Evolutionary conservation across 257 asterid genomes (phyloP), one percentile per base, ranked within the genome.

Genomic region (Solanum lycopersicoides): DNA sequence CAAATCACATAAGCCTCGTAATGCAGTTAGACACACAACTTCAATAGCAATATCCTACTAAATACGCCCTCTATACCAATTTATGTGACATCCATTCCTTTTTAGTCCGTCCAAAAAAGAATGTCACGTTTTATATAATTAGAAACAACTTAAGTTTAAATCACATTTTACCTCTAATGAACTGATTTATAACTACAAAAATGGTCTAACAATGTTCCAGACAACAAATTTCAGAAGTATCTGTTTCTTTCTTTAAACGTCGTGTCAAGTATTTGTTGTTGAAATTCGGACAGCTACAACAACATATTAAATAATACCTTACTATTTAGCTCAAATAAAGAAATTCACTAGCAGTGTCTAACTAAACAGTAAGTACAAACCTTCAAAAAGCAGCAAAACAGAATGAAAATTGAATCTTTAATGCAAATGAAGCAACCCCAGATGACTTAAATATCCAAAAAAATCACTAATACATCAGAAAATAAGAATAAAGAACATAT

Each of bases 51-150:
- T 15, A 32, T 69, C 76, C 13, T 69, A 69, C 41, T 32, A 69
- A 32, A 69, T 63, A 63, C 0, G 28, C 32, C 6, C 32, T 0
- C 8, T 23, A 0, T n/a, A 4, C 7, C 0, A 63, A 63, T 0
- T 63, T 11, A 23, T n/a, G 14, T 63, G 32, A 53, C 23, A 53
- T 23, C 4, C 23, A 0, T 16, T 63, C 16, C 32, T 0, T 56
- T 20, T 18, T 56, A 56, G n/a, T 56, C 0, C 4, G 4, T 63
- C 3, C 16, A n/a, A 63, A 23, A 60, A 56, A 1, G 0, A 56
- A 56, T 56, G 12, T 63, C 71, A 11, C 71, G 0, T 63, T 63
- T 63, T 32, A n/a, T 63, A 63, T 63, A 63, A n/a, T 63, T n/a
- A 9, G 71, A 63, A 63, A 63, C 15, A 23, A 9, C 14, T 23